Evolutionary conservation across 192 early-diverging fungal species (phyloP).

Genomic region (Gryganskiella cystojenkinii): DNA sequence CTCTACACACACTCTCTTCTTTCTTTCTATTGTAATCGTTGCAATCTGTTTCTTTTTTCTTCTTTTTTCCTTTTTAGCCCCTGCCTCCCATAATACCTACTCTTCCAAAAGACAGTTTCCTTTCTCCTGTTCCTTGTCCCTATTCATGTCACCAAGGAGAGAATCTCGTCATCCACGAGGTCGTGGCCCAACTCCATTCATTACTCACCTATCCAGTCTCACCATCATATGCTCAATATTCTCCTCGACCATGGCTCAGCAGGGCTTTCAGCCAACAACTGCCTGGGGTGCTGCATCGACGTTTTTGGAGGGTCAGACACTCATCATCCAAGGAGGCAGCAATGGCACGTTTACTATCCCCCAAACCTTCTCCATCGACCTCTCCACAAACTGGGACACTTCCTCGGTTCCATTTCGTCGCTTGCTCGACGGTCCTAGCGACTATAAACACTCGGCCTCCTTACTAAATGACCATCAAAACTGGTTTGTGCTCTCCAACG

Average conservation of each 20-base stretch:
- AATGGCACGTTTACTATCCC: background rate
- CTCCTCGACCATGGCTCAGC: background rate
- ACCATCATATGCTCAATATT: no score
- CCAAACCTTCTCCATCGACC: slow-evolving; percentile 20
- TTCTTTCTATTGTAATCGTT: background rate
- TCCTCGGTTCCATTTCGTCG: background rate
- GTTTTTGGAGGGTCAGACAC: slow-evolving; percentile 4
- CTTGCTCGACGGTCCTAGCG: slow-evolving; percentile 1
- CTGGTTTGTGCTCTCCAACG: slow-evolving; percentile 21
- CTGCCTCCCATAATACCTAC: background rate
- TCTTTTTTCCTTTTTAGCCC: background rate
- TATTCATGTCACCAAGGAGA: background rate
- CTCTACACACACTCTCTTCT: no score
- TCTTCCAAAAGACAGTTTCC: no score
- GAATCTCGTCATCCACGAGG: background rate
- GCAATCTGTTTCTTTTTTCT: background rate
- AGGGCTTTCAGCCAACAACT: background rate
- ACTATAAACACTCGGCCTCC: slow-evolving; percentile 2
- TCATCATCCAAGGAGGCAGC: slow-evolving; percentile 19
- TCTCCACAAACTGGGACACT: slow-evolving; percentile 12
- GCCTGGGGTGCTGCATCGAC: slow-evolving; percentile 11
- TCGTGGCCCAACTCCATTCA: no score
- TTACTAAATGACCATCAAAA: slow-evolving; percentile 3
- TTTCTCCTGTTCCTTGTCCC: no score
- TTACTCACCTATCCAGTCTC: no score